Percentiles rank a stretch among this genome's conserved stretches.
phyloP scores from a whole-genome alignment of 768 basidiomycete genomes.

The Suillus tomentosus region DNA sequence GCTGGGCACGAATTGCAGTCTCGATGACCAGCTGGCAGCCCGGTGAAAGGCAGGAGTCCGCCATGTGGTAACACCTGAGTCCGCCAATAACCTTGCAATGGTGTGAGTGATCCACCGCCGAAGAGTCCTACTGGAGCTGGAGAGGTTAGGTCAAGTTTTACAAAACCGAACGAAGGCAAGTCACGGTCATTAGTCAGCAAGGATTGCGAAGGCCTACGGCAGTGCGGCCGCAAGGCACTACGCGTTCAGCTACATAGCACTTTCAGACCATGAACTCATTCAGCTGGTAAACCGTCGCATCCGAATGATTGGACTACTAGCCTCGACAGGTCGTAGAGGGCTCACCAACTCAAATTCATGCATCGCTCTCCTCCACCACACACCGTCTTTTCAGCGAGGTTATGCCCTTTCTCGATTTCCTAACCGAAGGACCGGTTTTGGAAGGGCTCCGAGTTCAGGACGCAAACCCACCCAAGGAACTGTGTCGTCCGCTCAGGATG shows the following conservation, averaged over 20 bases:
- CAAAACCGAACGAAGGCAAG: background rate
- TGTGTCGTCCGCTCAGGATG: conserved; percentile 11
- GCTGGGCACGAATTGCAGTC: background rate
- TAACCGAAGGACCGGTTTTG: conserved; percentile 41
- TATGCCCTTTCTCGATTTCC: conserved; percentile 59
- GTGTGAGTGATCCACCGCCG: background rate
- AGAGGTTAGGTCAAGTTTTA: background rate
- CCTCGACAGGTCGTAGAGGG: background rate
- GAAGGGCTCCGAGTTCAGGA: conserved; percentile 24
- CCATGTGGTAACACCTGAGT: background rate
- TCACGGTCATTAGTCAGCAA: background rate
- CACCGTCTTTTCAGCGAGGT: conserved; percentile 21
- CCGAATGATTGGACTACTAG: background rate
- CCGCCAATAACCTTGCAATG: background rate
- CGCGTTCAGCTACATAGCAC: background rate
- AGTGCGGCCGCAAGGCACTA: background rate
- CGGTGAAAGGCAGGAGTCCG: background rate
- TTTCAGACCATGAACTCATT: background rate
- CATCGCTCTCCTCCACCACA: background rate
- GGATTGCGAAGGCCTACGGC: too few species aligned
- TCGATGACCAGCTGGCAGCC: too few species aligned
- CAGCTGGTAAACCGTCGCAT: background rate
- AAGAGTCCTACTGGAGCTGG: background rate
- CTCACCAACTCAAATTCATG: background rate
- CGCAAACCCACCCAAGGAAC: conserved; percentile 16